Percentiles rank a stretch among this genome's conserved stretches.
phyloP scores from a whole-genome alignment of 2,329 filamentous ascomycete genomes.

The Aspergillus quadrilineatus region DNA sequence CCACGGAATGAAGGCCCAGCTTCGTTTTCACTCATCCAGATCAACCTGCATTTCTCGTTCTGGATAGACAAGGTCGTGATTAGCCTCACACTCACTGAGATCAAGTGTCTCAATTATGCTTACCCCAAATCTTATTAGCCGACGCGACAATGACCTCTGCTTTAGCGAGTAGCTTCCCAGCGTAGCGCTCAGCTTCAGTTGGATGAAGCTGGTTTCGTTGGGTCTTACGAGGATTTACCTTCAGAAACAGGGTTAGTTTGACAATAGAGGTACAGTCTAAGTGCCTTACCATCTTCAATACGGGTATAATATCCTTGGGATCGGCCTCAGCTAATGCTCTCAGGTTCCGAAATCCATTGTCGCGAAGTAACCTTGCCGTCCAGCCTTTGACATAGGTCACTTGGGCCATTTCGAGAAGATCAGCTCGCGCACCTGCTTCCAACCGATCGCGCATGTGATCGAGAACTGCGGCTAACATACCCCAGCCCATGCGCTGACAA shows the following conservation, averaged over 20 bases:
- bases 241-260: background rate
- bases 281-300: slow-evolving; percentile 64
- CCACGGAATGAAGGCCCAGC: background rate
- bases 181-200: slow-evolving; percentile 59
- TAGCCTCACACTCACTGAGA: background rate
- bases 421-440: slow-evolving; percentile 68
- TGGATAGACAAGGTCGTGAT: slow-evolving; percentile 11
- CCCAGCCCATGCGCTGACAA: slow-evolving; percentile 75
- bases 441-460: slow-evolving; percentile 75
- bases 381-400: slow-evolving; percentile 75
- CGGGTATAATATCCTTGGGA: slow-evolving; percentile 64
- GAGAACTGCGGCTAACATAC: slow-evolving; percentile 67
- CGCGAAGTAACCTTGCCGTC: slow-evolving; percentile 72
- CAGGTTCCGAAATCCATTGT: slow-evolving; percentile 70
- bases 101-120: slow-evolving; percentile 6
- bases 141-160: slow-evolving; percentile 67
- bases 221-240: slow-evolving; percentile 66
- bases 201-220: slow-evolving; percentile 52
- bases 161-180: slow-evolving; percentile 64
- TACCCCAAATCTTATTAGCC: slow-evolving; percentile 67
- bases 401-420: slow-evolving; percentile 68
- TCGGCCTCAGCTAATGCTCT: slow-evolving; percentile 68
- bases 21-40: slow-evolving; percentile 31
- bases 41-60: slow-evolving; percentile 40
- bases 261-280: background rate